phyloP scores from a whole-genome alignment of 1,284 basidiomycete species.

The Cryptococcus hybrid region DNA sequence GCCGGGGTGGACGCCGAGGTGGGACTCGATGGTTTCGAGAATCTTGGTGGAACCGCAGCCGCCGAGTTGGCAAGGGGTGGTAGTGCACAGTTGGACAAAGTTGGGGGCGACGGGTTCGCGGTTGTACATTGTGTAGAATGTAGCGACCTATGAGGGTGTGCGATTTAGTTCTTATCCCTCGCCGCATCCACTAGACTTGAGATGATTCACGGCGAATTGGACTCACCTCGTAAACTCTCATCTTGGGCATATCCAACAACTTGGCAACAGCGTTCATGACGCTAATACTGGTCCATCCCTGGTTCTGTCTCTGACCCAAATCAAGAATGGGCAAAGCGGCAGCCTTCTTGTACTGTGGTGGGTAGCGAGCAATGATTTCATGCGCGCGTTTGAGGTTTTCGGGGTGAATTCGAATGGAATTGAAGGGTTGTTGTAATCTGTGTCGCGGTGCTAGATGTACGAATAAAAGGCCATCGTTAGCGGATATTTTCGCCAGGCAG shows the following conservation, averaged over 20 bases:
- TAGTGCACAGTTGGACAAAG: constrained; percentile 98
- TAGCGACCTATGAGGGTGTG: constrained; percentile 63
- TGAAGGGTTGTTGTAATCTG: constrained; percentile 79
- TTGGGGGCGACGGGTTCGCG: constrained; percentile 91
- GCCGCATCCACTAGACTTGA: neutral
- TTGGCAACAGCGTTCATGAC: constrained; percentile 98
- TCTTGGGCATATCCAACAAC: constrained; percentile 89
- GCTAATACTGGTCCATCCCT: constrained; percentile 97
- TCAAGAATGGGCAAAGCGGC: constrained; percentile 97
- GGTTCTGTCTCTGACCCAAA: constrained; percentile 95
- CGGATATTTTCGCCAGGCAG: neutral
- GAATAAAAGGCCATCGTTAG: constrained; percentile 5
- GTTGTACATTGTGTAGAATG: constrained; percentile 99
- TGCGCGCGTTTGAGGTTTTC: constrained; percentile 82
- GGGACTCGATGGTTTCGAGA: constrained; percentile 76
- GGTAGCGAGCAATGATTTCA: constrained; percentile 90
- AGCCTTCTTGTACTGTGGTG: constrained; percentile 95
- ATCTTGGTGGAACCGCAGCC: constrained; percentile 82
- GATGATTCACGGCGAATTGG: neutral
- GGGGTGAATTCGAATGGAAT: constrained; percentile 85
- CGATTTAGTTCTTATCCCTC: neutral
- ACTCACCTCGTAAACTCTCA: constrained; percentile 89
- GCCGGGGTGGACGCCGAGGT: constrained; percentile 82
- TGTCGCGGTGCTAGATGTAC: constrained; percentile 77
- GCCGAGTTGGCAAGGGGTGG: constrained; percentile 96